These are phyloP conservation scores for Ehretia macrophylla DNA, from an alignment of 257 asterid species.

Conservation along the genomic window DNA sequence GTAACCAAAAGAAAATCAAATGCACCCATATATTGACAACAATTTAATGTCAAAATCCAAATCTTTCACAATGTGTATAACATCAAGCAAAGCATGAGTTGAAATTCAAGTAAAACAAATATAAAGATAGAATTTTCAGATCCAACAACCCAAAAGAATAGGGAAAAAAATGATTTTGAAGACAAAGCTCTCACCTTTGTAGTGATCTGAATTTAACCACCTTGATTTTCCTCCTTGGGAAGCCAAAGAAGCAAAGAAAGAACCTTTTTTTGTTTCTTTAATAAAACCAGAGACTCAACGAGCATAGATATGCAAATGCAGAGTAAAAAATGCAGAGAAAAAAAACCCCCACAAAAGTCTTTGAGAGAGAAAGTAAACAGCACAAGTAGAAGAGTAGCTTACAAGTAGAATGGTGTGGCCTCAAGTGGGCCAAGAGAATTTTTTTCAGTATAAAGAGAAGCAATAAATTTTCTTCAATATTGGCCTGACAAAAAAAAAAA, in stretches of 20 bases:
- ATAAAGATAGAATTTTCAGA: constrained; percentile 10
- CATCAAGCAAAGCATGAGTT: constrained; percentile 16
- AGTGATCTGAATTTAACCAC: constrained; percentile 54
- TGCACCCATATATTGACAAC: neutral
- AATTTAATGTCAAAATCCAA: neutral
- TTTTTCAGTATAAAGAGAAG: constrained; percentile 21
- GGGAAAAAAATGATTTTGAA: neutral
- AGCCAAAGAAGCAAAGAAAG: constrained; percentile 43
- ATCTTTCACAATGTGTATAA: neutral
- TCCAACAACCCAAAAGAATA: neutral
- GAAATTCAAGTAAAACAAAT: constrained; percentile 16
- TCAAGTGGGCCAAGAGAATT: constrained; percentile 61
- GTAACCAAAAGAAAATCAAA: no score
- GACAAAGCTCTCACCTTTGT: constrained; percentile 36
- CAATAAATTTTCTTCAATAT: neutral
- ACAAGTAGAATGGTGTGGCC: constrained; percentile 48
- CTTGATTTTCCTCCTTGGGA: constrained; percentile 61
- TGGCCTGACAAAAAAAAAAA: no score
- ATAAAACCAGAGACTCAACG: constrained; percentile 33
- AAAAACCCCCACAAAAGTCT: neutral
- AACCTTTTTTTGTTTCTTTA: constrained; percentile 21
- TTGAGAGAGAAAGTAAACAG: constrained; percentile 7
- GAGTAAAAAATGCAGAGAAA: constrained; percentile 24
- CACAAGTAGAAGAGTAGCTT: constrained; percentile 30
- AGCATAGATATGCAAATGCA: constrained; percentile 62